These are phyloP conservation scores for Pyrrhoderma lamaoense DNA, from an alignment of 1,284 basidiomycete genomes.

Conservation along the genomic window DNA sequence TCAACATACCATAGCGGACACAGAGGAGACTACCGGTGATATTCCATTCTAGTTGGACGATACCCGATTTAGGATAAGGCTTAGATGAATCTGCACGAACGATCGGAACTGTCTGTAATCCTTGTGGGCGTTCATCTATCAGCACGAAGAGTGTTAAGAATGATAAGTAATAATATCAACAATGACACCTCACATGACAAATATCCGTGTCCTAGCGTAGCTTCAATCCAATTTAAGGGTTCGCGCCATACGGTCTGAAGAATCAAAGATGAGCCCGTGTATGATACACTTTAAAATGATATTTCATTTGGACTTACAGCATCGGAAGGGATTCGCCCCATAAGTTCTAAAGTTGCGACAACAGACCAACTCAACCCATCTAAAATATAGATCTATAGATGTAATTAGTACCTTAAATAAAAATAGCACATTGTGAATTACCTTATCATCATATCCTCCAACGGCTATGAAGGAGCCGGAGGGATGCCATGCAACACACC, in stretches of 20 bases:
- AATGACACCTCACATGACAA: slow-evolving; percentile 55
- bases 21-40: slow-evolving; percentile 63
- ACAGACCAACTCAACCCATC: slow-evolving; percentile 74
- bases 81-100: slow-evolving; percentile 49
- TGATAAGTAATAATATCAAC: background rate
- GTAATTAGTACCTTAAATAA: background rate
- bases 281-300: background rate
- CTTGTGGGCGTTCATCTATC: slow-evolving; percentile 58
- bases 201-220: slow-evolving; percentile 73
- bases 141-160: background rate
- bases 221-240: slow-evolving; percentile 71
- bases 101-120: slow-evolving; percentile 45
- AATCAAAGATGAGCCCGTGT: background rate
- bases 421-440: slow-evolving; percentile 23
- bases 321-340: slow-evolving; percentile 44
- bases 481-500: slow-evolving; percentile 75
- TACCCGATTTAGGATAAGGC: slow-evolving; percentile 55
- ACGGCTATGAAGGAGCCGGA: slow-evolving; percentile 71
- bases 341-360: slow-evolving; percentile 56
- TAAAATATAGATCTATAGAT: slow-evolving; percentile 60
- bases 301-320: slow-evolving; percentile 22
- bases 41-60: slow-evolving; percentile 72
- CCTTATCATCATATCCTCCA: slow-evolving; percentile 82
- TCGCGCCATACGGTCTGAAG: slow-evolving; percentile 72
- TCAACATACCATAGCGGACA: slow-evolving; percentile 49